Base-by-base conservation (phyloP, 2,329 filamentous ascomycete species). In the Penicillium oxalicum region DNA sequence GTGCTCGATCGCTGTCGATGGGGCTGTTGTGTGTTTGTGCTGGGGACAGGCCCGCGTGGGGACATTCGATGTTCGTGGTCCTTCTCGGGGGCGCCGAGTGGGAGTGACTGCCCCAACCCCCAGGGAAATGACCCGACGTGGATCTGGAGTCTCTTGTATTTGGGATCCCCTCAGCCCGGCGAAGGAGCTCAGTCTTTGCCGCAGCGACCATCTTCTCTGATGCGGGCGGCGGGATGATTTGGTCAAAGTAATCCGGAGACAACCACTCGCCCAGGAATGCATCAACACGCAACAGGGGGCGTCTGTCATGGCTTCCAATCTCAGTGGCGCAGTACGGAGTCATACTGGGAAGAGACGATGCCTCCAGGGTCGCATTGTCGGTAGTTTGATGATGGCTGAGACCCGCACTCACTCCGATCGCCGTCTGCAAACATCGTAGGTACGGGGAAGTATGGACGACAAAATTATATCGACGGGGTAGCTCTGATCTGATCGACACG, bases 181-280 rank as follows among this genome's bases (percentile, higher is more conserved):
- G 81, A 40, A 96, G 75, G 3, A 98, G 74, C 60, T 94, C 88
- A 25, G 88, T 87, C 69, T 96, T 97, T 28, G 93, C 91, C 36
- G 82, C 82, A 26, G 87, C 87, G 2, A 97, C 77, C 88, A 98
- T 94, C 71, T 93, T 80, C 4, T 85, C 81, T 3, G 89, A 91
- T 38, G 83, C 82, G 0, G 93, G 93, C 9, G 93, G 93, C 3
- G 90, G 88, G 0, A 87, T 91, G 55, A 96, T 96, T 45, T 87
- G 79, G 54, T 95, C 90, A 62, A 91, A 98, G 68, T 98, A 98
- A 63, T 91, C 86, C 1, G 90, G 88, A 2, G 87, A 88, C 28
- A 97, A 77, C 93, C 93, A 98, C 75, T 98, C 93, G 42, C 93
- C 91, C 0, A 98, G 77, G 63, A 94, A 96, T 0, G 91, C 86